phyloP scores from a whole-genome alignment of 305 asterid species.

The Ilex paraguariensis region DNA sequence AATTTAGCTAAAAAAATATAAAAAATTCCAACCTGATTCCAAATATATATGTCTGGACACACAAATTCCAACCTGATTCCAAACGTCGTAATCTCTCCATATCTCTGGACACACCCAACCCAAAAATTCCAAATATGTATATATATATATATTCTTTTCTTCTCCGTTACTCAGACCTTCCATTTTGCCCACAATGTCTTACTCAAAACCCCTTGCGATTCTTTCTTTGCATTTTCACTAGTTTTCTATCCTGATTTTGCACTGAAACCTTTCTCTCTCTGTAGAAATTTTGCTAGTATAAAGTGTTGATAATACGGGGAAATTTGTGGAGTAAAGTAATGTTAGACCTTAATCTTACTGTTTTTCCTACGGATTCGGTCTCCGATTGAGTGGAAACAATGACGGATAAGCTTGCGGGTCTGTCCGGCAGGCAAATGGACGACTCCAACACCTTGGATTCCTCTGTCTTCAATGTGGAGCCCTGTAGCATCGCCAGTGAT shows the following conservation, averaged over 20 bases:
- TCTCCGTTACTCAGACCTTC: slow-evolving; percentile 32
- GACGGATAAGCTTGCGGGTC: slow-evolving; percentile 27
- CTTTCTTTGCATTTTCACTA: too few species aligned
- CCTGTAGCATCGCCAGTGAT: slow-evolving; percentile 63
- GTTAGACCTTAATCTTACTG: slow-evolving; percentile 52
- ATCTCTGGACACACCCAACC: neutral
- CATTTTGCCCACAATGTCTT: neutral
- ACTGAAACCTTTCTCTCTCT: neutral
- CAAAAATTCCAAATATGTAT: slow-evolving; percentile 12
- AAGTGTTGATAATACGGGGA: too few species aligned
- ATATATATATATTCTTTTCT: slow-evolving; percentile 52
- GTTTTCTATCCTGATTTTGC: too few species aligned
- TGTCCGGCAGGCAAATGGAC: slow-evolving; percentile 51
- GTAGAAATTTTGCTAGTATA: neutral
- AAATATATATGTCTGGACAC: too few species aligned
- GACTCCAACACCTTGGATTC: slow-evolving; percentile 68
- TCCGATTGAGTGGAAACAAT: slow-evolving; percentile 32
- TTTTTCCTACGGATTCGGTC: slow-evolving; percentile 31
- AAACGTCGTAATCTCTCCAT: too few species aligned
- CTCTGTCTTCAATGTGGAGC: slow-evolving; percentile 55
- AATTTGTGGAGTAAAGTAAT: slow-evolving; percentile 12
- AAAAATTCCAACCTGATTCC: too few species aligned
- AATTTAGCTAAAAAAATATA: too few species aligned
- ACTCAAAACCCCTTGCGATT: too few species aligned
- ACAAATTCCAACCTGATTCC: too few species aligned